These are phyloP conservation scores for Ophiostoma perfectum DNA, from an alignment of 2,329 filamentous ascomycete species.

Conservation along the genomic window DNA sequence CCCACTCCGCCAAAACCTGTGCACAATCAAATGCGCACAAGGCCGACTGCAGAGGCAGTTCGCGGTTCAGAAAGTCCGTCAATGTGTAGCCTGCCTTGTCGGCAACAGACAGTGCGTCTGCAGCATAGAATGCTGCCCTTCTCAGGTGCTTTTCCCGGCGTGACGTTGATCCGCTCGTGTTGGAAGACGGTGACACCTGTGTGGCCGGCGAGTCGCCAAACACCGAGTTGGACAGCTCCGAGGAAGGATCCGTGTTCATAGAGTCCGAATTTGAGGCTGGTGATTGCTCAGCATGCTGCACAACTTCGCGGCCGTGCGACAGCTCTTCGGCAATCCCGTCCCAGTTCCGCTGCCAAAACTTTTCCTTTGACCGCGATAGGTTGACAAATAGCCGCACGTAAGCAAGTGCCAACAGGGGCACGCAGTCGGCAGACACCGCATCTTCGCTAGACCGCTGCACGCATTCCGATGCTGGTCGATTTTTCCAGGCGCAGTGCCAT, in stretches of 20 bases:
- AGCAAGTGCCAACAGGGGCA: slow-evolving; percentile 83
- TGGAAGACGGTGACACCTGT: background rate
- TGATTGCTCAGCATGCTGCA: slow-evolving; percentile 64
- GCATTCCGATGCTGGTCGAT: slow-evolving; percentile 30
- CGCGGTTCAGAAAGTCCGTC: slow-evolving; percentile 69
- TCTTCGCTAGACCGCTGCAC: slow-evolving; percentile 63
- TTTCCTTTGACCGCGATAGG: slow-evolving; percentile 84
- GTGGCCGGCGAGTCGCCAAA: background rate
- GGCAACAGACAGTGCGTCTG: slow-evolving; percentile 82
- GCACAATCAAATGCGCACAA: slow-evolving; percentile 93
- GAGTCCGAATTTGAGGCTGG: slow-evolving; percentile 47
- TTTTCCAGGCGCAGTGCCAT: slow-evolving; percentile 90
- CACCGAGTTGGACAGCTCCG: slow-evolving; percentile 45
- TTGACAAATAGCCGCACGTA: slow-evolving; percentile 92
- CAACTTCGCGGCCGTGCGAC: slow-evolving; percentile 67
- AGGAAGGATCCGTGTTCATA: slow-evolving; percentile 40
- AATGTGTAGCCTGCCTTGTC: slow-evolving; percentile 82
- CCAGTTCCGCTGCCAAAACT: slow-evolving; percentile 91
- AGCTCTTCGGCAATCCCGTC: slow-evolving; percentile 86
- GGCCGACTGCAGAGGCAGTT: slow-evolving; percentile 82
- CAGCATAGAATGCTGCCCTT: slow-evolving; percentile 92
- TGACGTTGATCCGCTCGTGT: slow-evolving; percentile 43
- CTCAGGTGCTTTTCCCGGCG: slow-evolving; percentile 81
- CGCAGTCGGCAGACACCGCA: slow-evolving; percentile 81
- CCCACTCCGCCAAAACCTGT: slow-evolving; percentile 91